Evolutionary conservation across 1,139 yeast species (phyloP).

Genomic region (Pichia kudriavzevii): DNA sequence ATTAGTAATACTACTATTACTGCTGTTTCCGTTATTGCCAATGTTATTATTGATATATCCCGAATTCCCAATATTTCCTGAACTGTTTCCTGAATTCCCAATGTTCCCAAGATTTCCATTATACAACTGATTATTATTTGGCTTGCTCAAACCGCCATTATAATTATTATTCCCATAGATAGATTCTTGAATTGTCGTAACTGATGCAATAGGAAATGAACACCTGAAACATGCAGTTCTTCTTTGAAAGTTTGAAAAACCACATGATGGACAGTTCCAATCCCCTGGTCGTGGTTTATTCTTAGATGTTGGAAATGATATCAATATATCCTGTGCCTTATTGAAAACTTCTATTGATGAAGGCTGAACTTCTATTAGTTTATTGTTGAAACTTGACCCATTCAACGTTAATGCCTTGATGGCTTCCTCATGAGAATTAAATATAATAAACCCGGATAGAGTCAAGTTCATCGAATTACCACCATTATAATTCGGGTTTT

Average conservation of each 20-base stretch:
- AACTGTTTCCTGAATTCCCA: background rate
- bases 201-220: constrained; percentile 76
- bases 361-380: constrained; percentile 78
- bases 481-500: constrained; percentile 32
- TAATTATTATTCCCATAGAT: constrained; percentile 25
- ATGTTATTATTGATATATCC: background rate
- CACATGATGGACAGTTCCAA: constrained; percentile 96
- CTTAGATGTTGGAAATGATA: constrained; percentile 82
- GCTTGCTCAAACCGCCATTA: constrained; percentile 17
- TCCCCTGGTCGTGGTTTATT: constrained; percentile 95
- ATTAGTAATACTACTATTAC: background rate
- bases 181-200: constrained; percentile 55
- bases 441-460: constrained; percentile 73
- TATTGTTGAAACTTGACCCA: constrained; percentile 70
- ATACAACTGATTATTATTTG: constrained; percentile 11
- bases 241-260: constrained; percentile 90
- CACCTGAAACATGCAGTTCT: constrained; percentile 93
- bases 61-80: background rate
- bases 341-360: constrained; percentile 73
- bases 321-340: constrained; percentile 69
- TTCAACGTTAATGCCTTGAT: constrained; percentile 67
- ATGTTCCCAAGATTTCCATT: constrained; percentile 1
- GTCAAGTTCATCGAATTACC: constrained; percentile 5
- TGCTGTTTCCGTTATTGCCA: constrained; percentile 5
- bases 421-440: constrained; percentile 82